phyloP scores from a whole-genome alignment of 768 basidiomycete species.

The Gymnopilus dilepis region DNA sequence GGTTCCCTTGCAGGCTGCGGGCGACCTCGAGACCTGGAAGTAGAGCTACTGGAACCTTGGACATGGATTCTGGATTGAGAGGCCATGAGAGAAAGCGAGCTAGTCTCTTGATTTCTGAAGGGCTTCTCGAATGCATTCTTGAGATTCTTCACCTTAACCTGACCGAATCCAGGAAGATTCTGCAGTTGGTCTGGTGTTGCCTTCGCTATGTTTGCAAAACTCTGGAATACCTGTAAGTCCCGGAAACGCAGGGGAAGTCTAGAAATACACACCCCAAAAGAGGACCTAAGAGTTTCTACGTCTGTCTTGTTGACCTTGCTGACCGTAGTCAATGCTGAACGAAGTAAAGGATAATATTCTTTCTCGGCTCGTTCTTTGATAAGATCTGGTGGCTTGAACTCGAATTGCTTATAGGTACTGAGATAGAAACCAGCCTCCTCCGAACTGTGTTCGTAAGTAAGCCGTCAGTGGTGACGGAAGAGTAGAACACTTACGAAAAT shows the following conservation, averaged over 20 bases:
- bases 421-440: slow-evolving; percentile 96
- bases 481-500: slow-evolving; percentile 69
- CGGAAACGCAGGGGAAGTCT: not conserved
- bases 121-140: slow-evolving; percentile 92
- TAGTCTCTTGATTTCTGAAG: slow-evolving; percentile 73
- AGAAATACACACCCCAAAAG: slow-evolving; percentile 77
- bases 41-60: not conserved
- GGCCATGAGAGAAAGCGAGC: slow-evolving; percentile 34
- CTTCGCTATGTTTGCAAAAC: slow-evolving; percentile 80
- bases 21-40: not conserved
- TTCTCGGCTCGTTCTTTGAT: slow-evolving; percentile 96
- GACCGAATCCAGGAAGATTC: slow-evolving; percentile 90
- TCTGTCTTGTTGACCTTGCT: slow-evolving; percentile 98
- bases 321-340: slow-evolving; percentile 84
- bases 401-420: slow-evolving; percentile 89
- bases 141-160: slow-evolving; percentile 90
- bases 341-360: slow-evolving; percentile 82
- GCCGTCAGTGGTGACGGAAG: slow-evolving; percentile 11
- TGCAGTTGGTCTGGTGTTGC: slow-evolving; percentile 77
- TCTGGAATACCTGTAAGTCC: slow-evolving; percentile 50
- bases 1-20: slow-evolving; percentile 37
- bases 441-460: slow-evolving; percentile 46
- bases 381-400: slow-evolving; percentile 89
- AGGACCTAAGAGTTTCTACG: slow-evolving; percentile 87
- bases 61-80: slow-evolving; percentile 13